These are phyloP conservation scores for Corymbia maculata DNA, from an alignment of 345 rosid genomes.

Conservation along the genomic window DNA sequence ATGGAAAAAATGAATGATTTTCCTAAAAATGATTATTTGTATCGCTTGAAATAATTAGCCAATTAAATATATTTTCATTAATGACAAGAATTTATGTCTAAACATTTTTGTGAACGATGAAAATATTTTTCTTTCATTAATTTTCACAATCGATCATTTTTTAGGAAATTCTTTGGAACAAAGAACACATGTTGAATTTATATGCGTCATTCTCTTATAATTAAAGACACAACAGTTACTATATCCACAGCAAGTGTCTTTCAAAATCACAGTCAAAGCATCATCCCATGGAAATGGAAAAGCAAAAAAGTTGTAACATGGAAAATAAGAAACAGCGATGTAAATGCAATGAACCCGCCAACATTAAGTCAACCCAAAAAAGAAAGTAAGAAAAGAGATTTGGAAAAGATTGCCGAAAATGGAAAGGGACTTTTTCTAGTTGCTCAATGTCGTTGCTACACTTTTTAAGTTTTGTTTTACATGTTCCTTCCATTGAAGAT, in stretches of 20 bases:
- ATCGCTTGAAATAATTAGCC: no score
- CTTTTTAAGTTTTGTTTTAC: background rate
- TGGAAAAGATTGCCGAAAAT: background rate
- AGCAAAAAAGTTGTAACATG: background rate
- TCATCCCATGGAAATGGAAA: background rate
- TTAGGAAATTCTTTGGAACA: background rate
- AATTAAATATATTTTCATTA: background rate
- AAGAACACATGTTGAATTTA: background rate
- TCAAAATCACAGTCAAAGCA: background rate
- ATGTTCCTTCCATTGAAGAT: background rate
- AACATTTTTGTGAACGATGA: background rate
- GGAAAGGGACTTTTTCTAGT: background rate
- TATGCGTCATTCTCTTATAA: background rate
- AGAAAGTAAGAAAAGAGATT: background rate
- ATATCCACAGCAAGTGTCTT: background rate
- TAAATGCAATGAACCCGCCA: background rate
- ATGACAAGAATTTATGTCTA: background rate
- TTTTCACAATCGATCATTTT: background rate
- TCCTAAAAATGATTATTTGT: no score
- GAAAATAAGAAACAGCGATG: background rate
- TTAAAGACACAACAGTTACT: background rate
- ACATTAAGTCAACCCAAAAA: background rate
- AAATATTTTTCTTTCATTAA: background rate
- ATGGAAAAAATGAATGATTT: no score
- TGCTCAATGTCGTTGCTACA: background rate